Evolutionary conservation across 257 asterid genomes (phyloP), one percentile per base, ranked within the genome.

Genomic region (Anisodus acutangulus): DNA sequence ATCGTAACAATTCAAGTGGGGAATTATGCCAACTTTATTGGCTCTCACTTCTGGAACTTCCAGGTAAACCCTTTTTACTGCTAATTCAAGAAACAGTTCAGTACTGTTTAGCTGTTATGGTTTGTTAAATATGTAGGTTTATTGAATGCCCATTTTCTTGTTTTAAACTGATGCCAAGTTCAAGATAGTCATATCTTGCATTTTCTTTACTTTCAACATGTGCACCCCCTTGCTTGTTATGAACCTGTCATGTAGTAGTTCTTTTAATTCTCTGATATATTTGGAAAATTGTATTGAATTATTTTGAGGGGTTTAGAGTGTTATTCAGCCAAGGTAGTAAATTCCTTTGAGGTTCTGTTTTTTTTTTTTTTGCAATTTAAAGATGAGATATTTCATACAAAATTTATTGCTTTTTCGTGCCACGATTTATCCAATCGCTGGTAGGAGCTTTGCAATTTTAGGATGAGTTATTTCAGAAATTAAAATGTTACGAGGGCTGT

Each of bases 31-130:
- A 96, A 93, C 88, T 94, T 91, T 83, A 88, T 92, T 49, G 99
- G 98, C 85, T 94, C 98, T 82, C 99, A 96, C 88, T 93, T 96
- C 90, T 96, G 98, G 99, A 96, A 96, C 86, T 94, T 96, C 88
- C 99, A 94, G 97, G 98, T 93, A 70, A 4, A 47, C 4, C 13
- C 9, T 15, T 43, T 45, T 19, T 39, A 45, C 41, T 60, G 19
- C 58, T n/a, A 35, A 76, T 76, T 19, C 63, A 74, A 12, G 22
- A 22, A 51, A 3, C 63, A 22, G 4, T 39, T 76, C 63, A 26
- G 8, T 76, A 6, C 39, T 37, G 13, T 66, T 67, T 47, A 63
- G 12, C 51, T 54, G 41, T 79, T 4, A 15, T 9, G 8, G 9
- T 80, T 1, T 6, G 39, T 17, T 55, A 13, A 58, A 5, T 68